Base-by-base conservation (phyloP, 2,329 filamentous ascomycete genomes). In the Colletotrichum gigasporum region DNA sequence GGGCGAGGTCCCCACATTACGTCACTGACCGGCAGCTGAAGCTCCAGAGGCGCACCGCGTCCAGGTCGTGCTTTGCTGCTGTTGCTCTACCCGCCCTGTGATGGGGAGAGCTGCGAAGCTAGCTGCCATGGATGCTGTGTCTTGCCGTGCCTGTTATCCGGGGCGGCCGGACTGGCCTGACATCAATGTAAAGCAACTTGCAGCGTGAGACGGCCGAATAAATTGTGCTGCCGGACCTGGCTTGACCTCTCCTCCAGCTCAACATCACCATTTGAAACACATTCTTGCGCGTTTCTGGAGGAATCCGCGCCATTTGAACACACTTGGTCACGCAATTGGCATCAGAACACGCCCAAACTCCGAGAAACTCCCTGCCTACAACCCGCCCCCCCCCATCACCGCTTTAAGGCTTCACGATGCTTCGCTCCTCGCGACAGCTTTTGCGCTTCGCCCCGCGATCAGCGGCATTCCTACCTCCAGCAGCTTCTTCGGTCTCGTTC, bases 341-440 rank as follows among this genome's bases (percentile, higher is more conserved):
- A n/a, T 22, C 18, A 7, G 22, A 39, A 28, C 16, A 4, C 16
- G 39, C 16, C 4, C 26, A 44, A 12, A 54, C 37, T n/a, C 39
- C 12, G 12, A 45, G 3, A 2, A 11, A 12, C 50, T n/a, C n/a
- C n/a, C n/a, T n/a, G n/a, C n/a, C n/a, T n/a, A n/a, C n/a, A n/a
- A n/a, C n/a, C n/a, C n/a, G n/a, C n/a, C n/a, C n/a, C n/a, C n/a
- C n/a, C n/a, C n/a, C n/a, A n/a, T 12, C 5, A 26, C 3, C 2
- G n/a, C 7, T 8, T 4, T 16, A 28, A 34, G 0, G 2, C 32
- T 20, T 47, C 53, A 51, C 9, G n/a, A 77, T 77, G 75, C 72
- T 77, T 58, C 73, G 71, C 66, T 68, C 69, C 8, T 69, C 73
- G 39, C 71, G 69, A 45, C 65, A 70, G 2, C 53, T 76, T 10